phyloP scores from a whole-genome alignment of 139 green algal genomes.

The Chlamydomonas schloesseri region DNA sequence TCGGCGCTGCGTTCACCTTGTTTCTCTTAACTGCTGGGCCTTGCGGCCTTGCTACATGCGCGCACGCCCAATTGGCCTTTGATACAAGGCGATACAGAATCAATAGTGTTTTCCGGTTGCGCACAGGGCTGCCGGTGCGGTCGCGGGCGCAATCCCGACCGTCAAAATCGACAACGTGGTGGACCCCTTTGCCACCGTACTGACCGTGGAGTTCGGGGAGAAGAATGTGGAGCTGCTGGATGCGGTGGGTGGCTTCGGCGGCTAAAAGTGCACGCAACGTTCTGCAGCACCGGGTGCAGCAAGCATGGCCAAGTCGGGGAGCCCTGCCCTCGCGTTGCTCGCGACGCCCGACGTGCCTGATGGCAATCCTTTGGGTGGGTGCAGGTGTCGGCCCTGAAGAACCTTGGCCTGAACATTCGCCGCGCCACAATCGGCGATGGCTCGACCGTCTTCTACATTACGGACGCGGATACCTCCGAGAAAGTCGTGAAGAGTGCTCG shows the following conservation, averaged over 20 bases:
- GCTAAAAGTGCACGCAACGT: no score
- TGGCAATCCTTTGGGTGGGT: no score
- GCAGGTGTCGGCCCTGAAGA: conserved; percentile 87
- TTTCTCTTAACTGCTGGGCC: no score
- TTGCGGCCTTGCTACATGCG: no score
- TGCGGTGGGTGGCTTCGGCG: conserved; percentile 63
- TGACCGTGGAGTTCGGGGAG: conserved; percentile 88
- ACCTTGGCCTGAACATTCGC: conserved; percentile 92
- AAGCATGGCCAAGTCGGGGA: no score
- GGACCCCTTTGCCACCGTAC: conserved; percentile 90
- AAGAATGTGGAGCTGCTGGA: conserved; percentile 86
- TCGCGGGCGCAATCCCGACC: conserved; percentile 50
- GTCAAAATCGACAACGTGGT: conserved; percentile 95
- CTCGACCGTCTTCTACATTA: conserved; percentile 90
- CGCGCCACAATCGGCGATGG: conserved; percentile 64
- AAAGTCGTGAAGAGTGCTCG: conserved; percentile 85
- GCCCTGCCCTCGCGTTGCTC: no score
- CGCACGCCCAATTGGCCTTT: no score
- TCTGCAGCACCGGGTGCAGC: no score
- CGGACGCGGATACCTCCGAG: conserved; percentile 82
- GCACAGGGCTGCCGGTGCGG: background rate
- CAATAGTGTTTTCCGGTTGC: no score
- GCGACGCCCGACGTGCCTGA: no score
- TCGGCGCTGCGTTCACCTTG: no score
- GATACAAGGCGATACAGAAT: no score